phyloP scores from a whole-genome alignment of 768 basidiomycete species.

The Suillus luteus region DNA sequence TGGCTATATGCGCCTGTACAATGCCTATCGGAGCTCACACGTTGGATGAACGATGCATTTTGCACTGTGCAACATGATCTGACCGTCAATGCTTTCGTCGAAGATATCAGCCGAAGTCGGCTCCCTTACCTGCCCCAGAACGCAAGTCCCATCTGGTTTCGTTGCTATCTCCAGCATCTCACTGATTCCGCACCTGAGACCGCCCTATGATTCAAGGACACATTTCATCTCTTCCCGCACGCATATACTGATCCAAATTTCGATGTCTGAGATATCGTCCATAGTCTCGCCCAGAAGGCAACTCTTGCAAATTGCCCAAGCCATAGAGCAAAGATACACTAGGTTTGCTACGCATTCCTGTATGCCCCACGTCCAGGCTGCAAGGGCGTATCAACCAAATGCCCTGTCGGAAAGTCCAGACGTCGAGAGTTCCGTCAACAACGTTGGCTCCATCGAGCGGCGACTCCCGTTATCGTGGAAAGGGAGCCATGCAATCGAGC shows the following conservation, averaged over 20 bases:
- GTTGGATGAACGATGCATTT: slow-evolving; percentile 26
- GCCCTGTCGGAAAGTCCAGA: neutral
- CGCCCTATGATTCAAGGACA: neutral
- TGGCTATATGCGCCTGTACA: slow-evolving; percentile 26
- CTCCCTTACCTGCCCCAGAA: slow-evolving; percentile 21
- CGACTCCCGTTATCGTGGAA: slow-evolving; percentile 3
- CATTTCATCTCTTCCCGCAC: slow-evolving; percentile 6
- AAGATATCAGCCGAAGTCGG: slow-evolving; percentile 14
- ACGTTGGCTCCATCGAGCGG: slow-evolving; percentile 5
- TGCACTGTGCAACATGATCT: slow-evolving; percentile 20
- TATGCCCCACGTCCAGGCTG: slow-evolving; percentile 5
- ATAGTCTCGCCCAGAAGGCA: neutral
- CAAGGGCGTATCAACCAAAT: slow-evolving; percentile 4
- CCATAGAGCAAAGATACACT: neutral
- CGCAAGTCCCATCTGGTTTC: slow-evolving; percentile 10
- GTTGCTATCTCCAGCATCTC: slow-evolving; percentile 17
- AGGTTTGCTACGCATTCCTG: slow-evolving; percentile 4
- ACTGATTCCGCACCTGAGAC: neutral
- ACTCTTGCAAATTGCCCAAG: neutral
- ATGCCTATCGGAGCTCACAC: slow-evolving; percentile 18
- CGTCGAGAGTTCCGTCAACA: slow-evolving; percentile 1
- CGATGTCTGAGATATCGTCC: neutral
- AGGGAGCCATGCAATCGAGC: neutral
- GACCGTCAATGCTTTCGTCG: slow-evolving; percentile 20
- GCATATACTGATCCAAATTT: slow-evolving; percentile 4